Evolutionary conservation across 768 basidiomycete genomes (phyloP).

Genomic region (Pleurotus tuoliensis): DNA sequence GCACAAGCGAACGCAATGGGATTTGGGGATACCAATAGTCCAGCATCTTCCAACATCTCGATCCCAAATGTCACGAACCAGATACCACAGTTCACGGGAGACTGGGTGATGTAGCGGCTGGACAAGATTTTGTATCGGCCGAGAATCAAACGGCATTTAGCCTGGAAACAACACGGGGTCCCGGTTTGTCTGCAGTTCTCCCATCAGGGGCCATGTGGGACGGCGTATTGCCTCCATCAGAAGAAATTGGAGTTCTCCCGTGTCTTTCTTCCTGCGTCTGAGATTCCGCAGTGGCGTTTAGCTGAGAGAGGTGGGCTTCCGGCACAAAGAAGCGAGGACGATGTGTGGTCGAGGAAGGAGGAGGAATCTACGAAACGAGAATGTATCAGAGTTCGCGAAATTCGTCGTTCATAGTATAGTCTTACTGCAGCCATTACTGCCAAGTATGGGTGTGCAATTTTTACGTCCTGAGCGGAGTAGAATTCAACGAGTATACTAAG

Average conservation of each 20-base stretch:
- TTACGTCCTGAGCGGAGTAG: conserved; percentile 59
- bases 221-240: conserved; percentile 56
- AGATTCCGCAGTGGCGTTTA: conserved; percentile 14
- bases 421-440: conserved; percentile 47
- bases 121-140: no score
- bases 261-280: conserved; percentile 22
- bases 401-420: conserved; percentile 10
- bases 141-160: not conserved
- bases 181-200: conserved; percentile 4
- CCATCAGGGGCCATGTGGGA: conserved; percentile 23
- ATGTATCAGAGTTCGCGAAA: not conserved
- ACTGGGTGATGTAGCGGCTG: conserved; percentile 19
- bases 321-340: conserved; percentile 39
- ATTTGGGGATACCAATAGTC: conserved; percentile 4
- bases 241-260: conserved; percentile 55
- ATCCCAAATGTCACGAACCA: not conserved
- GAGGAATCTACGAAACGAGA: conserved; percentile 36
- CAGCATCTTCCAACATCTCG: not conserved
- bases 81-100: conserved; percentile 13
- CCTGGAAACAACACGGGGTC: not conserved
- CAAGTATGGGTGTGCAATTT: conserved; percentile 44
- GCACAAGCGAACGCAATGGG: not conserved
- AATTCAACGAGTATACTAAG: conserved; percentile 68
- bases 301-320: conserved; percentile 26
- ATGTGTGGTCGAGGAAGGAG: conserved; percentile 34